phyloP scores from a whole-genome alignment of 1,284 basidiomycete species.

The Sphagnurus paluster region DNA sequence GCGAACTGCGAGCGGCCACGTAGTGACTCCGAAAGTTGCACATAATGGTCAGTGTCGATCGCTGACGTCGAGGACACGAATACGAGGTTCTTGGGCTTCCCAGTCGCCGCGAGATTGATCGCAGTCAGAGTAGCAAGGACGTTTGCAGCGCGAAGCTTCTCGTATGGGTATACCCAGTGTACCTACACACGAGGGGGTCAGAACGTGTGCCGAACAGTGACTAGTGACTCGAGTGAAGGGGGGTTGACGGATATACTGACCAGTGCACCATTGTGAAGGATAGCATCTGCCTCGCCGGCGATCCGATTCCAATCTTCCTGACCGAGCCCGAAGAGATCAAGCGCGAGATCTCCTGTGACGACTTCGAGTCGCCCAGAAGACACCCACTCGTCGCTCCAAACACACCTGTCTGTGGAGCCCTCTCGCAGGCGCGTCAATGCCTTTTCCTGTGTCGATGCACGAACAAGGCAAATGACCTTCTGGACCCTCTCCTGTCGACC shows the following conservation, averaged over 20 bases:
- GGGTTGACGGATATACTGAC: conserved; percentile 49
- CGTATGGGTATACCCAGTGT: conserved; percentile 99
- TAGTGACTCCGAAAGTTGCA: conserved; percentile 80
- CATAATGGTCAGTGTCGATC: conserved; percentile 90
- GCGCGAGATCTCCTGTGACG: conserved; percentile 86
- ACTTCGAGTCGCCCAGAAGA: conserved; percentile 71
- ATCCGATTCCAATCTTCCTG: conserved; percentile 69
- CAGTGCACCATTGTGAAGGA: conserved; percentile 96
- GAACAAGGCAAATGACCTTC: conserved; percentile 92
- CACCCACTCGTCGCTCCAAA: conserved; percentile 94
- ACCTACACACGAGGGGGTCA: conserved; percentile 62
- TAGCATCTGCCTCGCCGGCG: conserved; percentile 76
- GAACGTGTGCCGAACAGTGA: too few relatives aligned
- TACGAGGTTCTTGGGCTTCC: conserved; percentile 80
- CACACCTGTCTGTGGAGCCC: conserved; percentile 80
- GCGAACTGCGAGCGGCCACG: conserved; percentile 43
- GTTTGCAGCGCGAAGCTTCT: conserved; percentile 89
- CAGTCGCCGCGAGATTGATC: conserved; percentile 75
- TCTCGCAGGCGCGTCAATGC: conserved; percentile 77
- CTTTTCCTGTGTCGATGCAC: conserved; percentile 65
- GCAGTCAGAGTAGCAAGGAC: conserved; percentile 88
- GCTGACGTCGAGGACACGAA: conserved; percentile 96
- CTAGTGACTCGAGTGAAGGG: neutral
- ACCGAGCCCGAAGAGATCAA: conserved; percentile 77
- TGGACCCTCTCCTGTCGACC: conserved; percentile 59